A percentile compares a stretch with the other conserved stretches of the same genome.
These are phyloP conservation scores for Pseudonitzschia multistriata DNA, from an alignment of 108 stramenopile genomes.

Conservation along the genomic window DNA sequence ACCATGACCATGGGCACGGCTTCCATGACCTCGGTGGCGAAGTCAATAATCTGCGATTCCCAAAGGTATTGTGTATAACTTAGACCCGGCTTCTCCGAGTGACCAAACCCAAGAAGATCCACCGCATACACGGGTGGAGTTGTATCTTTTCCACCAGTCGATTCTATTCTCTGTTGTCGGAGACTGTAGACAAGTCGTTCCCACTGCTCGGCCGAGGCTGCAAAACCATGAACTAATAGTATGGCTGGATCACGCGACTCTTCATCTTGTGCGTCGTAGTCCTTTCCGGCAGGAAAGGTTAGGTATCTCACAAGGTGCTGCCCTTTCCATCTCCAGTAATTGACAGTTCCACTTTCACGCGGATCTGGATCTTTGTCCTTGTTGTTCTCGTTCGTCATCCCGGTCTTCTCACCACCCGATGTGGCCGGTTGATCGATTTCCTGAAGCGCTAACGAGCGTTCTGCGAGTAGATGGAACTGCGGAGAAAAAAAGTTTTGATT, in stretches of 20 bases:
- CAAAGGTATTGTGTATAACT: slow-evolving; percentile 68
- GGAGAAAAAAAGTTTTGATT: neutral
- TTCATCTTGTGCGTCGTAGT: neutral
- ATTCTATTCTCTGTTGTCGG: neutral
- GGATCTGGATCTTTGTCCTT: neutral
- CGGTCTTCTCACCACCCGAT: neutral
- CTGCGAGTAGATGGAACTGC: slow-evolving; percentile 7
- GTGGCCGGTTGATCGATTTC: slow-evolving; percentile 4
- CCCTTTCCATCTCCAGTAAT: slow-evolving; percentile 15
- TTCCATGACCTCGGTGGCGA: slow-evolving; percentile 41
- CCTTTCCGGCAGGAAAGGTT: slow-evolving; percentile 8
- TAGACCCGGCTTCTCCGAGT: slow-evolving; percentile 66
- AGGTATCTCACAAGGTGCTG: slow-evolving; percentile 13
- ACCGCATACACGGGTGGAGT: slow-evolving; percentile 30
- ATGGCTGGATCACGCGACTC: slow-evolving; percentile 20
- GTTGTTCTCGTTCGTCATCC: neutral
- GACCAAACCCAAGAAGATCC: slow-evolving; percentile 73
- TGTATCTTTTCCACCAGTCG: slow-evolving; percentile 21
- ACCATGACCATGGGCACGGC: slow-evolving; percentile 42
- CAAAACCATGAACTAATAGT: slow-evolving; percentile 67
- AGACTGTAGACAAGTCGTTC: slow-evolving; percentile 35
- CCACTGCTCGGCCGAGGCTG: slow-evolving; percentile 65
- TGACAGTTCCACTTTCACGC: slow-evolving; percentile 10
- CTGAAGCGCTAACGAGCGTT: neutral
- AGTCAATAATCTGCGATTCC: slow-evolving; percentile 55